phyloP scores from a whole-genome alignment of 495 filamentous ascomycete genomes.

The Penicillium verhagenii region DNA sequence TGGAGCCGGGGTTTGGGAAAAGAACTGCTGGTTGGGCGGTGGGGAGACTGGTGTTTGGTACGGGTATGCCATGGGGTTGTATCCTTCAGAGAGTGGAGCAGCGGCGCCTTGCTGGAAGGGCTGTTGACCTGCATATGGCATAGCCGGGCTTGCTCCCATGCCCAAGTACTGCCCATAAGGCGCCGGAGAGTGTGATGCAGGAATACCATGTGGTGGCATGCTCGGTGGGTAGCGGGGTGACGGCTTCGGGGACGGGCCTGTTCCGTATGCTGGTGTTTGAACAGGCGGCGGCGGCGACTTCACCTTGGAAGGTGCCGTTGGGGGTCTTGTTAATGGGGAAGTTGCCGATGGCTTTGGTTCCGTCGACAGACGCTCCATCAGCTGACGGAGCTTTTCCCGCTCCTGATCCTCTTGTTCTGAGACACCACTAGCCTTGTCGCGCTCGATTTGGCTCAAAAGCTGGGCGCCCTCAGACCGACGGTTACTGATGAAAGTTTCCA shows the following conservation, averaged over 20 bases:
- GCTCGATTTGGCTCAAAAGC: conserved; percentile 83
- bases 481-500: conserved; percentile 95
- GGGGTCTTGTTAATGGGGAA: conserved; percentile 39
- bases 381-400: conserved; percentile 75
- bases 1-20: conserved; percentile 39
- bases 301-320: conserved; percentile 34
- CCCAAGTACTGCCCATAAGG: conserved; percentile 43
- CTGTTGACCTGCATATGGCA: conserved; percentile 34
- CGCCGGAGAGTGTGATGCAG: conserved; percentile 42
- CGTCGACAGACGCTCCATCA: conserved; percentile 96
- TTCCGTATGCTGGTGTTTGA: conserved; percentile 38
- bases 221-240: conserved; percentile 50
- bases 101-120: conserved; percentile 49
- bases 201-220: conserved; percentile 29
- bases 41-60: conserved; percentile 48
- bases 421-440: conserved; percentile 64
- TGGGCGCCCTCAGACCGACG: conserved; percentile 88
- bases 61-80: conserved; percentile 57
- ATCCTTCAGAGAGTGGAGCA: conserved; percentile 46
- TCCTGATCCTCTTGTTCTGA: conserved; percentile 79
- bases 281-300: conserved; percentile 46
- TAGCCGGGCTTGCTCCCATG: conserved; percentile 24
- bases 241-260: conserved; percentile 38
- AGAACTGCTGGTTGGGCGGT: conserved; percentile 44
- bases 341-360: conserved; percentile 53